phyloP scores from a whole-genome alignment of 1,139 yeast genomes.

The Candida sp. region DNA sequence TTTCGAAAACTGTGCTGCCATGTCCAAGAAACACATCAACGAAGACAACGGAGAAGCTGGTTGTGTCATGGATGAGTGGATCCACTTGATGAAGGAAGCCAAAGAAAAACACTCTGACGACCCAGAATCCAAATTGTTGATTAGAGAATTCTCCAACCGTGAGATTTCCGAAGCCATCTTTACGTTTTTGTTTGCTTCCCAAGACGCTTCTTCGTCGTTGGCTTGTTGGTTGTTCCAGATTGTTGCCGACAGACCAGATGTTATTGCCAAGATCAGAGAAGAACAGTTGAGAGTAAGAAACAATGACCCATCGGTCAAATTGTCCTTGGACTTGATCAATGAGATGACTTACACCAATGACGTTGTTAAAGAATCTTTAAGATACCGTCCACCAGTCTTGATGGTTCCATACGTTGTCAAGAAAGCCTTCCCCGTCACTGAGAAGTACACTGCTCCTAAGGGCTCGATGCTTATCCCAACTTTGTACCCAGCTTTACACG shows the following conservation, averaged over 20 bases:
- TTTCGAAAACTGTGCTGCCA: constrained; percentile 85
- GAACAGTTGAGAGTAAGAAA: constrained; percentile 88
- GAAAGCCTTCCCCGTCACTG: constrained; percentile 81
- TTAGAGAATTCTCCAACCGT: constrained; percentile 85
- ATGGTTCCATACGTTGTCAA: constrained; percentile 98
- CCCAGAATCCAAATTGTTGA: constrained; percentile 57
- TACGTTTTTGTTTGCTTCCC: constrained; percentile 96
- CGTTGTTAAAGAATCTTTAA: constrained; percentile 90
- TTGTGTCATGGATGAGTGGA: constrained; percentile 97
- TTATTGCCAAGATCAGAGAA: constrained; percentile 80
- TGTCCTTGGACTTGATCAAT: constrained; percentile 76
- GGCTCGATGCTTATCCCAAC: constrained; percentile 98
- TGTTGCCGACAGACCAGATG: constrained; percentile 94
- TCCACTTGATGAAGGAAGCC: constrained; percentile 80
- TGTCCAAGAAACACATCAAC: constrained; percentile 76
- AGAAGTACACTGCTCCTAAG: constrained; percentile 89
- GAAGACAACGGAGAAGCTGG: constrained; percentile 78
- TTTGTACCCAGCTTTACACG: constrained; percentile 93
- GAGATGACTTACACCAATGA: constrained; percentile 85
- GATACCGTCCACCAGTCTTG: constrained; percentile 96
- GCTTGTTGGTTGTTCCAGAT: constrained; percentile 99
- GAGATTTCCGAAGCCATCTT: constrained; percentile 97
- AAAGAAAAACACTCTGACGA: constrained; percentile 51
- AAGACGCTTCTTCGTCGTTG: constrained; percentile 97
- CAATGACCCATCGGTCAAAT: constrained; percentile 66